Percentiles rank a stretch among this genome's conserved stretches.
Conservation (phyloP, 2,329 filamentous ascomycete genomes). For the Phyllosticta citrichinensis region DNA sequence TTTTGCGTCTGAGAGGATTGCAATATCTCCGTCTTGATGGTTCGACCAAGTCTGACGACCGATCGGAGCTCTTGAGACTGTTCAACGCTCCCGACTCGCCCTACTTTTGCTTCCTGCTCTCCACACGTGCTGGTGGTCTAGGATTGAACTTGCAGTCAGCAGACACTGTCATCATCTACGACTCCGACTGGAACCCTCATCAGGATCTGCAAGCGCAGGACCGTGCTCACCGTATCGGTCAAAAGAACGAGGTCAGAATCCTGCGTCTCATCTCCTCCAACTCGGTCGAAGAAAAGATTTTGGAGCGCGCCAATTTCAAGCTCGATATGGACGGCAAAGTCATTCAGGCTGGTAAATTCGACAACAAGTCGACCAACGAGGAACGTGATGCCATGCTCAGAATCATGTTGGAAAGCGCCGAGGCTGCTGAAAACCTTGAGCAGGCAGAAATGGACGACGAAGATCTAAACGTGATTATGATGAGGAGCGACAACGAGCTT, state of each 20-base stretch:
- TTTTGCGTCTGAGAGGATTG: conserved; percentile 71
- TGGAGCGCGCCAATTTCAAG: conserved; percentile 95
- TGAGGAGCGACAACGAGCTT: conserved; percentile 75
- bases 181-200: conserved; percentile 99
- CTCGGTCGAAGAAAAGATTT: conserved; percentile 96
- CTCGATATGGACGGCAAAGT: conserved; percentile 99
- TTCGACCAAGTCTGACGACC: conserved; percentile 94
- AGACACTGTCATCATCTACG: conserved; percentile 98
- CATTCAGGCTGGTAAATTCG: conserved; percentile 97
- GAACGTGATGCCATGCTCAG: conserved; percentile 95
- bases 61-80: conserved; percentile 74
- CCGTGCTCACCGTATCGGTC: conserved; percentile 98
- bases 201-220: conserved; percentile 98
- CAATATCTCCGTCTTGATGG: conserved; percentile 89
- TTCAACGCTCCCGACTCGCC: conserved; percentile 88
- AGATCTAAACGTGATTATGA: conserved; percentile 89
- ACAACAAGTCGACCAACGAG: conserved; percentile 97
- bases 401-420: conserved; percentile 76
- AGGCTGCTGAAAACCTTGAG: conserved; percentile 60
- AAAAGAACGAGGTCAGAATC: conserved; percentile 99
- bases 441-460: conserved; percentile 99
- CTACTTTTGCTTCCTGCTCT: conserved; percentile 98
- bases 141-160: conserved; percentile 95
- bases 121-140: conserved; percentile 93
- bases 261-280: conserved; percentile 91